phyloP scores from a whole-genome alignment of 1,139 yeast genomes.

The Saccharomycopsis phalli region DNA sequence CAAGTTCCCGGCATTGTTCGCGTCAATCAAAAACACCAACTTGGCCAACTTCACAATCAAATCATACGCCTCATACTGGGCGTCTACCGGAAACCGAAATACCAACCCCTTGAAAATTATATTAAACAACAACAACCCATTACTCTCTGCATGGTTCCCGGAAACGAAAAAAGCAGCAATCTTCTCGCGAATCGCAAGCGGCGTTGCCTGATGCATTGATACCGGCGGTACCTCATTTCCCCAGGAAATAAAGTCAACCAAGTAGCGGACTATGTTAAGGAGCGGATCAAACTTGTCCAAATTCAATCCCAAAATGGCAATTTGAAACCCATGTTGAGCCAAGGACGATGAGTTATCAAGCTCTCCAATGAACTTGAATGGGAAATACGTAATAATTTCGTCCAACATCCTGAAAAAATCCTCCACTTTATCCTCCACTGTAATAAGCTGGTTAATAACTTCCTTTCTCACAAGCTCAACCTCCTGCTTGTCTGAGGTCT shows the following conservation, averaged over 20 bases:
- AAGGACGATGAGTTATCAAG: constrained; percentile 33
- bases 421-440: constrained; percentile 36
- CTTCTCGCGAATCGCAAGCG: constrained; percentile 42
- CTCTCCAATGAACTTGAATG: constrained; percentile 51
- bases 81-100: constrained; percentile 62
- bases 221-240: constrained; percentile 76
- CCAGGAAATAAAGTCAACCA: constrained; percentile 77
- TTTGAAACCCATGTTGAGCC: constrained; percentile 49
- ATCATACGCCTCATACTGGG: constrained; percentile 69
- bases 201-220: constrained; percentile 49
- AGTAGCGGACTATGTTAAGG: constrained; percentile 59
- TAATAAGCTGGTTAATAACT: constrained; percentile 8
- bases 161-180: constrained; percentile 31
- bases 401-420: constrained; percentile 81
- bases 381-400: constrained; percentile 74
- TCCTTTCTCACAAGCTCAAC: constrained; percentile 1
- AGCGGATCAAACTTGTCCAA: constrained; percentile 68
- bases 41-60: constrained; percentile 58
- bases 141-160: constrained; percentile 7
- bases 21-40: constrained; percentile 34
- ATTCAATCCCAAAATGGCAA: constrained; percentile 48
- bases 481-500: not conserved
- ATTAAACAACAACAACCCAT: constrained; percentile 34
- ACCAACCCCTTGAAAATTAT: constrained; percentile 59
- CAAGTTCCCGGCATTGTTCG: constrained; percentile 25